Base-by-base conservation (phyloP, 495 filamentous ascomycete species). In the Penicilliopsis zonata region DNA sequence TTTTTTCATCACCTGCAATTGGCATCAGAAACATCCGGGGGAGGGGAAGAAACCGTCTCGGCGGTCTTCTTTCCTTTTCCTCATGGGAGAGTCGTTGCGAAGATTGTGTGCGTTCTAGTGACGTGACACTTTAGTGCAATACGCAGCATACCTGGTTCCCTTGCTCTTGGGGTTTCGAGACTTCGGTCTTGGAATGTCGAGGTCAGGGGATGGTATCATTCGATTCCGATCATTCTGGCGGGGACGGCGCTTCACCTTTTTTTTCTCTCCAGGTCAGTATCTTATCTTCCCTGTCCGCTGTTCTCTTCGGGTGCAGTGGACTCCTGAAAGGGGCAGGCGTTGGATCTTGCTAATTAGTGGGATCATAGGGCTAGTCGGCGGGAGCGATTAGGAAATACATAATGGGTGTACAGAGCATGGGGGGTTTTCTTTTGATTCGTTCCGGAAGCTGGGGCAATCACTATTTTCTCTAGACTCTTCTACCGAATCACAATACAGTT, bases 11-110 rank as follows among this genome's bases (percentile, higher is more conserved):
- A 86, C 76, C 74, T 84, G 87, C 80, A 86, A 79, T 73, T 68
- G 86, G 83, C 88, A 95, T 94, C 83, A 94, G 87, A 94, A 87
- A 95, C 70, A 75, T 85, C 87, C 81, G 79, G 74, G 65, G 43
- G 46, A n/a, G n/a, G n/a, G n/a, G n/a, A n/a, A n/a, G n/a, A n/a
- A n/a, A n/a, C 39, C 41, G 43, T 41, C 35, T 27, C 15, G 32
- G 43, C 46, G 13, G 18, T 12, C 30, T 24, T 43, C 53, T 66
- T 70, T 73, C 12, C 30, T 24, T 43, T 54, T 66, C 70, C 74
- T 77, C 80, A 70, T 83, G 81, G 81, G 80, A 85, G 76, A 74
- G 83, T 73, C 78, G 70, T 80, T 84, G 82, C 82, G 80, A 78
- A 87, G 83, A 85, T 86, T 76, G 82, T 88, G 80, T 76, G 61